Base-by-base conservation (phyloP, 1,284 basidiomycete genomes). In the Ustilago sp. region DNA sequence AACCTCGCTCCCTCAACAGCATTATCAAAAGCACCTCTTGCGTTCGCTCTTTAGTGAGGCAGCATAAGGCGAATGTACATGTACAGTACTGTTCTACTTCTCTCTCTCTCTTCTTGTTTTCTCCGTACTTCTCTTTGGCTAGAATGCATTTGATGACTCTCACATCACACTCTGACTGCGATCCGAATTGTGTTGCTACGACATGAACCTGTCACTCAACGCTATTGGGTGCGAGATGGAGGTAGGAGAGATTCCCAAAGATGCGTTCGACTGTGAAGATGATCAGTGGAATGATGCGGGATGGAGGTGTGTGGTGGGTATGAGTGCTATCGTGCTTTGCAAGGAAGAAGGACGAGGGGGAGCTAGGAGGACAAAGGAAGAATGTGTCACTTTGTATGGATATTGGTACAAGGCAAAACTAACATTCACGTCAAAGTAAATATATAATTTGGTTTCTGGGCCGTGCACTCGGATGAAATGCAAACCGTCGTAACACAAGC, bases 211-310 rank as follows among this genome's bases (percentile, higher is more conserved):
- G 28, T 50, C 23, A 4, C 13, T 31, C 47, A 50, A 50, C 23
- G 23, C 23, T 23, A 23, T 23, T 2, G 13, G 56, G 72, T 3
- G 23, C 81, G 45, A 63, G 74, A 38, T 53, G 67, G 58, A 59
- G 65, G 61, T 15, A 63, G 65, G 36, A 61, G 36, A 71, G 76
- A 31, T 56, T 66, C 36, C 11, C 38, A 53, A 74, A 80, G 63
- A 60, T 45, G 36, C 32, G 43, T 3, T 47, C 58, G 7, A 65
- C 28, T 2, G 73, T n/a, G 19, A 39, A 51, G 54, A 35, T 48
- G 7, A 58, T 41, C 41, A 63, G 3, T 32, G 48, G 28, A 23
- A 50, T 50, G 6, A 4, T 36, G 23, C 23, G 23, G 23, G 23
- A 28, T 28, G 23, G 23, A 28, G 23, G 4, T 39, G 1, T 48